Evolutionary conservation across 495 filamentous ascomycete genomes (phyloP), one percentile per base, ranked within the genome.

Genomic region (Penicillium pulvis): DNA sequence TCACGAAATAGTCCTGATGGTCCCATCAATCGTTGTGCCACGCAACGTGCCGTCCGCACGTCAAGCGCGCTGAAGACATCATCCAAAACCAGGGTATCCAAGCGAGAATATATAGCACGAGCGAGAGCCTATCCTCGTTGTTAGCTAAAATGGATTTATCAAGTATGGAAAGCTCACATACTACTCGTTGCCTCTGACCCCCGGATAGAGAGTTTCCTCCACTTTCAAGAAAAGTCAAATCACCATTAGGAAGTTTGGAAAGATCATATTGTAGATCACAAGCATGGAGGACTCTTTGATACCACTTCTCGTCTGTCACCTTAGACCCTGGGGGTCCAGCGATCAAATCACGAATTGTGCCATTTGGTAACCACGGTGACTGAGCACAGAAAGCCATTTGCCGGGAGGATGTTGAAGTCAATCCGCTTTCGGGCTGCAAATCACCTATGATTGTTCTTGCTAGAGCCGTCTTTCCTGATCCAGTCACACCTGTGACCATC

Each of bases 51-150:
- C 0, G 45, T 62, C 9, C 31, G 19, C 6, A 54, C 6, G 43
- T 69, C 66, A 6, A 79, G 61, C 0, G 65, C 76, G 43, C 73
- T 75, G 19, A 79, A 65, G 0, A 71, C 62, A 52, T 79, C 71
- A 57, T 79, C 77, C 0, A 80, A 62, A 36, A 80, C 35, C 4
- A 78, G 6, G 4, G 69, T 59, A 5, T 61, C 56, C 8, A 44
- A 35, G 6, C 51, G 51, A 1, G 68, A 62, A 33, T 68, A 71
- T 1, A 70, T 39, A 2, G 64, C 67, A 46, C 64, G 59, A 10
- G 64, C 67, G 43, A 70, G 59, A 45, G 67, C 56, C 67, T 66
- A n/a, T 7, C 2, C 3, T 35, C 2, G 1, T n/a, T 35, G 16
- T 11, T 39, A 19, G n/a, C 7, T 12, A 23, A 30, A 2, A 4